Evolutionary conservation across 176 grass and related monocot species (phyloP).

Genomic region (Musa beccarii): DNA sequence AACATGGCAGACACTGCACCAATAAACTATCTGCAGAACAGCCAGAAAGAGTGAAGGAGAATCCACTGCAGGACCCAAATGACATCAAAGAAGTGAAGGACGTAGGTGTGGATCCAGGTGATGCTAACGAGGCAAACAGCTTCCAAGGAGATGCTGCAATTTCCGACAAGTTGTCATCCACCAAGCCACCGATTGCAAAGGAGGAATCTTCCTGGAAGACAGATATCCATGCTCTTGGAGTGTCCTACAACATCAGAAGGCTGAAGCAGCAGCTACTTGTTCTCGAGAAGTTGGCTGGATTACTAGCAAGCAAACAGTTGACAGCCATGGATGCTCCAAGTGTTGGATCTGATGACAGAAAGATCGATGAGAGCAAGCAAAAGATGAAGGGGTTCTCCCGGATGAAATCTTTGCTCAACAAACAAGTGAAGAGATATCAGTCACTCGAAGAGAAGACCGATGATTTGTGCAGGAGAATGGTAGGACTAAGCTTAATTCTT

Average conservation of each 20-base stretch:
- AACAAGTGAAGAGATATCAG: conserved; percentile 75
- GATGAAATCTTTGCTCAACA: conserved; percentile 50
- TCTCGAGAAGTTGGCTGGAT: conserved; percentile 47
- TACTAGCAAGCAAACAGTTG: conserved; percentile 4
- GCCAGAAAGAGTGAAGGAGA: conserved; percentile 1
- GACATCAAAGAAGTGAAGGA: conserved; percentile 51
- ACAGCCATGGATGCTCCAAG: not conserved
- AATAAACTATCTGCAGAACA: not conserved
- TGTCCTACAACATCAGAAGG: conserved; percentile 96
- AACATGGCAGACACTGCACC: not conserved
- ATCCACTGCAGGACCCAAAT: not conserved
- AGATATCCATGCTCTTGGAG: conserved; percentile 68
- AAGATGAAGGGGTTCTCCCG: conserved; percentile 42
- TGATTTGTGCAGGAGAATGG: conserved; percentile 63
- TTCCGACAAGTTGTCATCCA: not conserved
- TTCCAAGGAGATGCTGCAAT: conserved; percentile 19
- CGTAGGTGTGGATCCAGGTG: conserved; percentile 34
- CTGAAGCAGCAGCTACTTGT: conserved; percentile 62
- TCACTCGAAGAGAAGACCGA: conserved; percentile 83
- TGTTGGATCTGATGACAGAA: not conserved
- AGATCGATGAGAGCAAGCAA: conserved; percentile 16
- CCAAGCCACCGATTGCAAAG: not conserved
- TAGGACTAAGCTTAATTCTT: conserved; percentile 1
- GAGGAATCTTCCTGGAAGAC: conserved; percentile 39
- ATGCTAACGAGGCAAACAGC: conserved; percentile 6